These are phyloP conservation scores for Linum lewisii DNA, from an alignment of 345 rosid species.

Conservation along the genomic window DNA sequence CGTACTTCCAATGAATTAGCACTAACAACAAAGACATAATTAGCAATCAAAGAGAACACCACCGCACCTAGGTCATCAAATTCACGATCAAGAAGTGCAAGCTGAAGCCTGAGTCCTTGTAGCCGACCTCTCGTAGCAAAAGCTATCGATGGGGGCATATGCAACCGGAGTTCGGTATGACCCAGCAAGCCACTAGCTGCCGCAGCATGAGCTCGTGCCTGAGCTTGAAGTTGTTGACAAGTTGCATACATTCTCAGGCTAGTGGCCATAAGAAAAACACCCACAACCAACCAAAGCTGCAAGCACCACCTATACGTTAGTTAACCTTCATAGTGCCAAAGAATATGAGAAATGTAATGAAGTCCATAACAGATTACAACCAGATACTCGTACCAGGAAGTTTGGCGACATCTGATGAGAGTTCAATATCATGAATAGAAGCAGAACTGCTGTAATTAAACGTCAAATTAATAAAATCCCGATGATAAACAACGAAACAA, in stretches of 20 bases:
- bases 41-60: background rate
- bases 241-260: conserved; percentile 88
- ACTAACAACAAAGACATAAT: background rate
- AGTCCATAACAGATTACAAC: background rate
- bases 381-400: background rate
- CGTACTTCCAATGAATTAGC: background rate
- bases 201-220: conserved; percentile 86
- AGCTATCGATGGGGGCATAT: conserved; percentile 84
- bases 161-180: conserved; percentile 81
- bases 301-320: background rate
- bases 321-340: background rate
- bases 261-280: conserved; percentile 83
- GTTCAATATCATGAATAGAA: background rate
- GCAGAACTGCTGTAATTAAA: background rate
- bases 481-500: too few species aligned
- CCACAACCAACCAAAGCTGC: conserved; percentile 94
- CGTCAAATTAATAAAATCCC: background rate
- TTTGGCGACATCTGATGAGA: conserved; percentile 2
- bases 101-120: conserved; percentile 93
- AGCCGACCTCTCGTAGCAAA: conserved; percentile 84
- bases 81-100: conserved; percentile 91
- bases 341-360: background rate
- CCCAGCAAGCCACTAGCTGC: conserved; percentile 78
- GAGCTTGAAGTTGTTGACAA: conserved; percentile 91
- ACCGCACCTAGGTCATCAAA: conserved; percentile 82